Percentiles rank a stretch among this genome's conserved stretches.
phyloP scores from a whole-genome alignment of 805 yeast genomes.

The Cyberlindnera mississippiensis region DNA sequence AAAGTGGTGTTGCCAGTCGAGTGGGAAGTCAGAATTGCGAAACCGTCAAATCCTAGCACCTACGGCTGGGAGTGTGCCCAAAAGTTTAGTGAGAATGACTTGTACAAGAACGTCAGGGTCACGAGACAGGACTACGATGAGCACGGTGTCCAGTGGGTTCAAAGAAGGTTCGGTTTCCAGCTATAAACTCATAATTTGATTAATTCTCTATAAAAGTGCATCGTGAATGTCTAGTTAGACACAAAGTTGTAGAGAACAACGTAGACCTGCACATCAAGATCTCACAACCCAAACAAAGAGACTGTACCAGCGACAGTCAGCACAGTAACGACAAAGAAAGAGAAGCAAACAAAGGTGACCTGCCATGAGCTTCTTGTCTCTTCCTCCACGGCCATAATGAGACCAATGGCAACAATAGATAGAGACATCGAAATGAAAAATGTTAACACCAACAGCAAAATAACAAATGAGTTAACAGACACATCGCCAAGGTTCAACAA shows the following conservation, averaged over 20 bases:
- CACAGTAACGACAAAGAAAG: constrained; percentile 36
- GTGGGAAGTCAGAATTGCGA: constrained; percentile 55
- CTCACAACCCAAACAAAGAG: constrained; percentile 26
- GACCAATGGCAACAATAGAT: constrained; percentile 40
- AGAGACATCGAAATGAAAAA: constrained; percentile 39
- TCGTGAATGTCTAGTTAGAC: no score
- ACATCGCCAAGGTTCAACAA: constrained; percentile 22
- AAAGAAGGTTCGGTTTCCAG: constrained; percentile 39
- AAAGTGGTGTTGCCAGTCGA: constrained; percentile 67
- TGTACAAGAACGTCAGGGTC: constrained; percentile 50
- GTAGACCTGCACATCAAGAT: no score
- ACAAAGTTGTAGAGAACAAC: no score
- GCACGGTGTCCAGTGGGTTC: constrained; percentile 59
- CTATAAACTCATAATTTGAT: constrained; percentile 3
- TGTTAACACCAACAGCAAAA: constrained; percentile 37
- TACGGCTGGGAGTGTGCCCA: constrained; percentile 59
- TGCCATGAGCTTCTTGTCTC: constrained; percentile 33
- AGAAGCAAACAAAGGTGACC: constrained; percentile 39
- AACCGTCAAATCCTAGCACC: constrained; percentile 35
- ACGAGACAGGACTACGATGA: constrained; percentile 81
- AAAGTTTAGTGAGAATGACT: constrained; percentile 29
- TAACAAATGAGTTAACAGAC: constrained; percentile 22
- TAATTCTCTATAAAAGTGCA: neutral
- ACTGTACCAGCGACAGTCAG: constrained; percentile 43
- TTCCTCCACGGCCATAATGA: constrained; percentile 38